Evolutionary conservation across 345 rosid genomes (phyloP).

Genomic region (Moricandia arvensis): DNA sequence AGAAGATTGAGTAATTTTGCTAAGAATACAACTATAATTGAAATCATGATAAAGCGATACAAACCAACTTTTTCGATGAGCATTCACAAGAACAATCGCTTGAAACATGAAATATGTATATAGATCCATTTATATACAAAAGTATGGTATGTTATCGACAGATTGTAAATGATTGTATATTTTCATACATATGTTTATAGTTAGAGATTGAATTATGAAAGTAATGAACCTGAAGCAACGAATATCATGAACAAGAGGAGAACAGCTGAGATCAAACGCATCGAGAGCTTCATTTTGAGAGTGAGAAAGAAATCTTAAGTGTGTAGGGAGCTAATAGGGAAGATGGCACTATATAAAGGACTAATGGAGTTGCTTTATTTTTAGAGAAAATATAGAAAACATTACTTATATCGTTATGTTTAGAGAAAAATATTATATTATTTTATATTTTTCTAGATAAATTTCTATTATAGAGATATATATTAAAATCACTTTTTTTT

Average conservation of each 20-base stretch:
- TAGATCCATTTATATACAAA: background rate
- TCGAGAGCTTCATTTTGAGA: slow-evolving; percentile 33
- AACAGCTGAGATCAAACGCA: slow-evolving; percentile 33
- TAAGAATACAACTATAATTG: background rate
- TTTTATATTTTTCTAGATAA: background rate
- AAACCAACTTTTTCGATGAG: background rate
- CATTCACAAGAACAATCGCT: background rate
- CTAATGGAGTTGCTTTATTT: no score
- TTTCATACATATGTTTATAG: background rate
- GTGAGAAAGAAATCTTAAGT: background rate
- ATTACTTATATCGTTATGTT: background rate
- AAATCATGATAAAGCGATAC: background rate
- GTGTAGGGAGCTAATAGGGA: background rate
- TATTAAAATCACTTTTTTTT: background rate
- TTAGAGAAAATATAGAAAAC: background rate
- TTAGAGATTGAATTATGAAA: background rate
- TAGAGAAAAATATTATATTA: background rate
- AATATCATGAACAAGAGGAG: slow-evolving; percentile 34
- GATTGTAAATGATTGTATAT: background rate
- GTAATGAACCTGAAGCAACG: slow-evolving; percentile 33
- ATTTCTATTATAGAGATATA: background rate
- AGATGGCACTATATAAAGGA: slow-evolving; percentile 28
- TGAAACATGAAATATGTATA: background rate
- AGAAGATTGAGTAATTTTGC: background rate
- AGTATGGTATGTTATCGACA: background rate